Percentiles rank a stretch among this genome's conserved stretches.
phyloP scores from a whole-genome alignment of 805 yeast species.

The Candida qinlingensis region DNA sequence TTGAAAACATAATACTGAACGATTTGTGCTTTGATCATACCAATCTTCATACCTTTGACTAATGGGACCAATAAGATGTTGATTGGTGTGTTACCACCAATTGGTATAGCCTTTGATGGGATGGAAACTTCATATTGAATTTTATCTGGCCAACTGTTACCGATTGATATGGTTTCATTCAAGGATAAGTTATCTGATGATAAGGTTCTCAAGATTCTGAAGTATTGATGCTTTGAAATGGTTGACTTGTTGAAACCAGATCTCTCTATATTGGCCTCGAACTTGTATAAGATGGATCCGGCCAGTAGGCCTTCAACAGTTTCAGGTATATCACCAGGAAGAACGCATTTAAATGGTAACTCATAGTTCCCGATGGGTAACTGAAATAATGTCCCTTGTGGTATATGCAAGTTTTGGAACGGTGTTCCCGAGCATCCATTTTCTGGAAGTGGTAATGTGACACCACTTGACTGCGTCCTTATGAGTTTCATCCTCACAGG shows the following conservation, averaged over 20 bases:
- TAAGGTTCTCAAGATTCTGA: slow-evolving; percentile 77
- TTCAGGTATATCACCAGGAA: slow-evolving; percentile 78
- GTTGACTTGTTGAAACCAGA: slow-evolving; percentile 42
- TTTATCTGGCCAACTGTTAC: slow-evolving; percentile 85
- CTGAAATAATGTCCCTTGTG: slow-evolving; percentile 28
- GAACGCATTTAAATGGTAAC: slow-evolving; percentile 74
- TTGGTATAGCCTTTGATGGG: slow-evolving; percentile 82
- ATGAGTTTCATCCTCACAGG: slow-evolving; percentile 15
- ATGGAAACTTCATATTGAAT: slow-evolving; percentile 82
- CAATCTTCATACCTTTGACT: slow-evolving; percentile 68
- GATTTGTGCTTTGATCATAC: slow-evolving; percentile 58
- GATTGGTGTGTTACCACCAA: slow-evolving; percentile 72
- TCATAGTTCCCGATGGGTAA: slow-evolving; percentile 75
- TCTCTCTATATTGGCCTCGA: slow-evolving; percentile 78
- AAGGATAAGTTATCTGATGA: slow-evolving; percentile 67
- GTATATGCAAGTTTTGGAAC: slow-evolving; percentile 20
- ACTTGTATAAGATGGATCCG: slow-evolving; percentile 63
- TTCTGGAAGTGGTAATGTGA: slow-evolving; percentile 23
- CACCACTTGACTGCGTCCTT: slow-evolving; percentile 18
- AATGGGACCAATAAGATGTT: slow-evolving; percentile 71
- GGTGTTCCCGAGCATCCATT: slow-evolving; percentile 31
- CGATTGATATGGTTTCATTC: slow-evolving; percentile 84
- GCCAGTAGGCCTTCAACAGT: slow-evolving; percentile 85
- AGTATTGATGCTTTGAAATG: slow-evolving; percentile 45
- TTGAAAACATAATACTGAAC: slow-evolving; percentile 60